Evolutionary conservation across 2,329 filamentous ascomycete species (phyloP), one percentile per base, ranked within the genome.

Genomic region (Corniculantispora saksenae): DNA sequence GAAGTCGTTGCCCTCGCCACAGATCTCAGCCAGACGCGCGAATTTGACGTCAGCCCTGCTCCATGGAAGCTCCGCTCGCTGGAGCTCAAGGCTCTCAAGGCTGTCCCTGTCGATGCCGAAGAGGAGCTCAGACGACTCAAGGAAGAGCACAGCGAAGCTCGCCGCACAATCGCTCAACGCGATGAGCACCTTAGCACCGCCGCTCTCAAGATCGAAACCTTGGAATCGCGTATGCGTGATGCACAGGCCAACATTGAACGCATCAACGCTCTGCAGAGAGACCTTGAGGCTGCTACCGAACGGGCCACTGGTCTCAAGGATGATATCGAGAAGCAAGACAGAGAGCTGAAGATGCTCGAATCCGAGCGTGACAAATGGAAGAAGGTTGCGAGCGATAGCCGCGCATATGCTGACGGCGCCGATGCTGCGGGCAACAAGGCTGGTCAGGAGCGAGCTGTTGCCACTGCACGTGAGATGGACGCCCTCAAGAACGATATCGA

Each of bases 201-300:
- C 27, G 86, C 90, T n/a, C 90, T 97, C 70, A 94, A 95, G 77
- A 97, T 97, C 70, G 94, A 97, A 77, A 92, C 95, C 48, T 87
- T 98, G 45, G 92, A 97, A 76, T 91, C 92, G 9, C 86, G 92
- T 65, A 94, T 95, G 89, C 88, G 89, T 65, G 93, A 96, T 73
- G 91, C 92, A 7, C 88, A 89, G 69, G 88, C 91, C 74, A 94
- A 94, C 77, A 87, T 91, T 17, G 86, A 88, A 59, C 84, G 84
- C 61, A 91, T 93, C 69, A 81, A 82, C 23, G 86, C 88, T 62
- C 82, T 93, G 15, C 90, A 92, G 75, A 78, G 78, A 40, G 80
- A 83, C 70, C 81, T 91, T 27, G 82, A 83, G 57, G 79, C 82
- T 21, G 81, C 85, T 29, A 82, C 83, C 67, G 77, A 82, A 65